Evolutionary conservation across 768 basidiomycete genomes (phyloP).

Genomic region (Termitomyces sp.): DNA sequence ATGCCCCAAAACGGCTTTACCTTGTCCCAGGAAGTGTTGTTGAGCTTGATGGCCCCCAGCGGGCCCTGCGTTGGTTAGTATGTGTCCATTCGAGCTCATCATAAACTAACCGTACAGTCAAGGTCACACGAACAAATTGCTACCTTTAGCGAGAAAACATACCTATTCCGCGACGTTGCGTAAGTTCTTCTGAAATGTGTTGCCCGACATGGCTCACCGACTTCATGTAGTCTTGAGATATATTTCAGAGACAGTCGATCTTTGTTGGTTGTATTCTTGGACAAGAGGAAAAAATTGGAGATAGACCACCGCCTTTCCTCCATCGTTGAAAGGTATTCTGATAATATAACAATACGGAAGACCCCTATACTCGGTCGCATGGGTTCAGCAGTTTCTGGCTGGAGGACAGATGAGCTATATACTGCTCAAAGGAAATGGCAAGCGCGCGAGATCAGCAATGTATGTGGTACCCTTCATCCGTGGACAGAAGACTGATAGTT

Average conservation of each 20-base stretch:
- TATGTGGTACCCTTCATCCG: slow-evolving; percentile 25
- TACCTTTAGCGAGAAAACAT: slow-evolving; percentile 74
- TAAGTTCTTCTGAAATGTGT: slow-evolving; percentile 32
- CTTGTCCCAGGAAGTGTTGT: slow-evolving; percentile 82
- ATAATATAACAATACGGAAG: slow-evolving; percentile 40
- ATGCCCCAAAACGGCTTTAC: slow-evolving; percentile 77
- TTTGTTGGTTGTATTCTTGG: slow-evolving; percentile 75
- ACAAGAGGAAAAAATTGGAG: slow-evolving; percentile 57
- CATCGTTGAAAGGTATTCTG: slow-evolving; percentile 38
- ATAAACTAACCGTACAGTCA: slow-evolving; percentile 2
- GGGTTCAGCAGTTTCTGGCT: slow-evolving; percentile 44
- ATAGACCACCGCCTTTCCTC: slow-evolving; percentile 47
- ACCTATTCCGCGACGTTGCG: slow-evolving; percentile 90
- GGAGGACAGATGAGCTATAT: slow-evolving; percentile 54
- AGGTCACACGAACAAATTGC: slow-evolving; percentile 81
- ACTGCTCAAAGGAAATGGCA: slow-evolving; percentile 84
- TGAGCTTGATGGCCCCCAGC: slow-evolving; percentile 73
- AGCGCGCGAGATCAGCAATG: slow-evolving; percentile 87
- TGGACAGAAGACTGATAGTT: neutral
- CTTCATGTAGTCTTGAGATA: slow-evolving; percentile 63
- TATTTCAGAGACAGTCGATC: slow-evolving; percentile 93
- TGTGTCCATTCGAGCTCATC: neutral
- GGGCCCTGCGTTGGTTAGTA: slow-evolving; percentile 75
- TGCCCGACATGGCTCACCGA: neutral
- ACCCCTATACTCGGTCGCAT: slow-evolving; percentile 52